These are phyloP conservation scores for Arctostaphylos glauca DNA, from an alignment of 148 eudicot species.

Conservation along the genomic window DNA sequence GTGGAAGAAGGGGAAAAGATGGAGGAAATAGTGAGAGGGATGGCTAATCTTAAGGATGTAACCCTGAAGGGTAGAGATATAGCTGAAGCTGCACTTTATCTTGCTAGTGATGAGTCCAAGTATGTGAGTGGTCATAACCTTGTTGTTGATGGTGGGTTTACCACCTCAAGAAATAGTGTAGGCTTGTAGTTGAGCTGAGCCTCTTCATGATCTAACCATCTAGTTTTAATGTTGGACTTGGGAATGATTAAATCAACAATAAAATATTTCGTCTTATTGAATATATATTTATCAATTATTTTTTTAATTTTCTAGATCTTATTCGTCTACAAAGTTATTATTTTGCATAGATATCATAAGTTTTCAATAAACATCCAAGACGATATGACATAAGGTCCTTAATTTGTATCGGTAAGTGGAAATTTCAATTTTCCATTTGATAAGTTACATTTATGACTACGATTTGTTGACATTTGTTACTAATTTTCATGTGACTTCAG, in stretches of 20 bases:
- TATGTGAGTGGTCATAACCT: slow-evolving; percentile 29
- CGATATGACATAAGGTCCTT: background rate
- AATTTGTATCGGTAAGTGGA: no score
- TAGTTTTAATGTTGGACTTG: background rate
- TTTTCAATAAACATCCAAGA: background rate
- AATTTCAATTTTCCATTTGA: no score
- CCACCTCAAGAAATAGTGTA: slow-evolving; percentile 21
- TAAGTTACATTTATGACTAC: no score
- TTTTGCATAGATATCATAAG: background rate
- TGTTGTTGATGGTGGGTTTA: slow-evolving; percentile 29
- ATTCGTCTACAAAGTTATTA: background rate
- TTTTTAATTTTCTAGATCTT: background rate
- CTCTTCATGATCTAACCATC: background rate
- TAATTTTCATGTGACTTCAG: no score
- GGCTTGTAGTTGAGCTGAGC: slow-evolving; percentile 19
- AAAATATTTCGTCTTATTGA: background rate
- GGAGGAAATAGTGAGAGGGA: slow-evolving; percentile 25
- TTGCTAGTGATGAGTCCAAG: slow-evolving; percentile 25
- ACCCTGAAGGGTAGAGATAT: slow-evolving; percentile 19
- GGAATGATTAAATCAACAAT: background rate
- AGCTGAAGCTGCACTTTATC: slow-evolving; percentile 31
- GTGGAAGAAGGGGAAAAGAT: slow-evolving; percentile 21
- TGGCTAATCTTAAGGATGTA: slow-evolving; percentile 18
- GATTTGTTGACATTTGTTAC: no score
- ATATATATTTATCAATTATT: background rate